phyloP scores from a whole-genome alignment of 2,329 filamentous ascomycete species.

The Amauroascus niger region DNA sequence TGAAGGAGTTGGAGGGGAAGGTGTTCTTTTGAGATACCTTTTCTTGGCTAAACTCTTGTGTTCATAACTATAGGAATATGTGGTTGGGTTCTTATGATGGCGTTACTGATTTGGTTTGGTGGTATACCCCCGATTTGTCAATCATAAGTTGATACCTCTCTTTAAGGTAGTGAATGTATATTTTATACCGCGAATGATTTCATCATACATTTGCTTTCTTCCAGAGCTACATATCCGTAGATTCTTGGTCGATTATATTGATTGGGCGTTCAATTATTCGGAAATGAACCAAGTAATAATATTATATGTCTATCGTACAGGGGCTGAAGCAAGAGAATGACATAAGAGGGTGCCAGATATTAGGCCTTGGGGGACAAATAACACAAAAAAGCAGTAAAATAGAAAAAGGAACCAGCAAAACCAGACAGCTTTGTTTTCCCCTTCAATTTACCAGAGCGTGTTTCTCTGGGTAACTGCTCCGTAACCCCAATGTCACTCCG shows the following conservation, averaged over 20 bases:
- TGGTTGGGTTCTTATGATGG: not conserved
- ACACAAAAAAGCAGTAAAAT: not conserved
- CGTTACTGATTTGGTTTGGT: too few relatives aligned
- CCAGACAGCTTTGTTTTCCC: not conserved
- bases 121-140: too few relatives aligned
- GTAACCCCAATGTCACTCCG: not conserved
- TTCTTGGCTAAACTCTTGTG: too few relatives aligned
- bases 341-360: not conserved
- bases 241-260: too few relatives aligned
- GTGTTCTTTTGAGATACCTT: slow-evolving; percentile 22
- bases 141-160: too few relatives aligned
- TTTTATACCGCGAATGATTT: too few relatives aligned
- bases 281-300: not conserved
- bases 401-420: not conserved
- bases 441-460: not conserved
- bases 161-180: too few relatives aligned
- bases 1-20: slow-evolving; percentile 28
- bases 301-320: not conserved
- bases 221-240: too few relatives aligned
- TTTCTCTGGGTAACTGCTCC: not conserved
- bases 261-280: too few relatives aligned
- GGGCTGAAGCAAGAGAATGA: not conserved
- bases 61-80: not conserved
- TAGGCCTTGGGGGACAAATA: too few relatives aligned
- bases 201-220: too few relatives aligned